phyloP scores from a whole-genome alignment of 495 filamentous ascomycete species.

The Penicillium simplicissimum region DNA sequence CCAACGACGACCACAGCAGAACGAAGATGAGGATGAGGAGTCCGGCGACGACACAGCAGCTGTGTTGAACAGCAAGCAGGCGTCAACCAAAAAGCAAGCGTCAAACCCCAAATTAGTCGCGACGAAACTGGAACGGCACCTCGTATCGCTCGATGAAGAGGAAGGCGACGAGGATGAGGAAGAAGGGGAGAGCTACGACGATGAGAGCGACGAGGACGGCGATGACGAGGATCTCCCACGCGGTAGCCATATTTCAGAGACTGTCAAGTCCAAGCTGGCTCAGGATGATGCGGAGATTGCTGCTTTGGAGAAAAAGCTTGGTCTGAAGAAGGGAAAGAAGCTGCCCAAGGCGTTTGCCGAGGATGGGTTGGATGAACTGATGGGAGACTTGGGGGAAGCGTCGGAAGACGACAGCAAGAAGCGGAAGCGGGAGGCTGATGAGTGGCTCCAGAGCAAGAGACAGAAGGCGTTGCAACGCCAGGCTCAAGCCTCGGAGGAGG shows the following conservation, averaged over 20 bases:
- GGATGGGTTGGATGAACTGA: conserved; percentile 77
- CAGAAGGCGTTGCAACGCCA: conserved; percentile 52
- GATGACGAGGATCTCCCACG: not conserved
- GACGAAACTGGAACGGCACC: not conserved
- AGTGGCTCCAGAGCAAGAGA: conserved; percentile 64
- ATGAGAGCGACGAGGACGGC: conserved; percentile 26
- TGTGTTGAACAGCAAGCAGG: conserved; percentile 10
- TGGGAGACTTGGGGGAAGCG: conserved; percentile 66
- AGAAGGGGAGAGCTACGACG: conserved; percentile 17
- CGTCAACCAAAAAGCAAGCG: conserved; percentile 3
- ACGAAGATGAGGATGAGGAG: conserved; percentile 15
- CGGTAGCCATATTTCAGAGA: conserved; percentile 48
- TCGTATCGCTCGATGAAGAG: conserved; percentile 26
- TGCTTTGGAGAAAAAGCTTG: conserved; percentile 84
- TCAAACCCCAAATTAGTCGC: conserved; percentile 21
- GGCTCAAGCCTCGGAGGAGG: conserved; percentile 30
- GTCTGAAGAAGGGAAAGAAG: conserved; percentile 75
- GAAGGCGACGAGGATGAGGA: conserved; percentile 23
- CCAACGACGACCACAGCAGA: conserved; percentile 6
- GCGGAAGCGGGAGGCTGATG: conserved; percentile 56
- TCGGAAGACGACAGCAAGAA: conserved; percentile 52
- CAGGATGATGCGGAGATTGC: conserved; percentile 85
- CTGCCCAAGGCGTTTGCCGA: conserved; percentile 76
- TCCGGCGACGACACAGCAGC: conserved; percentile 13
- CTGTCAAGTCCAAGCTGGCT: conserved; percentile 61